These are phyloP conservation scores for Fimicolochytrium jonesii DNA, from an alignment of 192 early-diverging fungal species.

Conservation along the genomic window DNA sequence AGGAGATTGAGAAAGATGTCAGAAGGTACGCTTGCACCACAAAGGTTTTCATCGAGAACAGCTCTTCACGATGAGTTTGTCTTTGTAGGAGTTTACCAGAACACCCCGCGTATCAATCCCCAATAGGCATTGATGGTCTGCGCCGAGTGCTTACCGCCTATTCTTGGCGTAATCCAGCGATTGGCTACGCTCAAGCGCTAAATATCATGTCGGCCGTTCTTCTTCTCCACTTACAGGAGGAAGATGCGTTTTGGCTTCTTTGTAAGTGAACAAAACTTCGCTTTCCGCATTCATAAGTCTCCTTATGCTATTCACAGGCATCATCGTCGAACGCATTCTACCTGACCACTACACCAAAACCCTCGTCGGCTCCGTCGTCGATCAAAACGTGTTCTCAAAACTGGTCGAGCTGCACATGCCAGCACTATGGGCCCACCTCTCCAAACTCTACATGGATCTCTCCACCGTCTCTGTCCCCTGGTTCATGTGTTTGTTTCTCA, in stretches of 20 bases:
- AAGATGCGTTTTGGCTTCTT: slow-evolving; percentile 58
- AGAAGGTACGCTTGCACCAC: too few relatives aligned
- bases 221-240: slow-evolving; percentile 49
- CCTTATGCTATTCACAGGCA: slow-evolving; percentile 24
- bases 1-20: slow-evolving; percentile 65
- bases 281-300: too few relatives aligned
- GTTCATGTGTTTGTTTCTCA: slow-evolving; percentile 59
- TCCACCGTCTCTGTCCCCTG: slow-evolving; percentile 57
- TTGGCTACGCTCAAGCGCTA: slow-evolving; percentile 62
- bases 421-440: slow-evolving; percentile 38
- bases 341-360: slow-evolving; percentile 63
- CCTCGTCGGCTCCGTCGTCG: slow-evolving; percentile 55
- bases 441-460: slow-evolving; percentile 54
- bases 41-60: not conserved
- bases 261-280: slow-evolving; percentile 42
- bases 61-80: not conserved
- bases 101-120: slow-evolving; percentile 54
- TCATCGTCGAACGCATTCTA: slow-evolving; percentile 50
- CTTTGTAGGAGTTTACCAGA: slow-evolving; percentile 48
- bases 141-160: slow-evolving; percentile 52
- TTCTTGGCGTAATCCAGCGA: slow-evolving; percentile 56
- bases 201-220: slow-evolving; percentile 58
- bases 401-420: slow-evolving; percentile 47
- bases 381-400: slow-evolving; percentile 48
- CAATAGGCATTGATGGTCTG: slow-evolving; percentile 48